phyloP scores from a whole-genome alignment of 2,329 filamentous ascomycete genomes.

The Penicillium sp. region DNA sequence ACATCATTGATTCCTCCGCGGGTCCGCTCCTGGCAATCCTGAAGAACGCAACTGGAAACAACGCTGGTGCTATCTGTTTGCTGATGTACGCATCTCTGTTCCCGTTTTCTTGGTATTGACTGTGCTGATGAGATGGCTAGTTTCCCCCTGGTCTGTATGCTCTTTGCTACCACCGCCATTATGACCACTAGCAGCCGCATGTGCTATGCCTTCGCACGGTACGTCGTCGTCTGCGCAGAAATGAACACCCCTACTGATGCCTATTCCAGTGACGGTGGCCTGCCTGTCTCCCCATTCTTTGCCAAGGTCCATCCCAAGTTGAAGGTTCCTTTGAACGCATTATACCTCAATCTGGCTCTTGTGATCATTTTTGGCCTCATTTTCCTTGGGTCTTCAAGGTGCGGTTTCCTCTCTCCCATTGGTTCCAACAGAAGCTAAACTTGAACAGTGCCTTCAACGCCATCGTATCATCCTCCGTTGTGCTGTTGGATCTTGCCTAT shows the following conservation, averaged over 20 bases:
- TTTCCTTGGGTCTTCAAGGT: constrained; percentile 60
- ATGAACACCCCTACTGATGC: constrained; percentile 1
- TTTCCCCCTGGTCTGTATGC: constrained; percentile 34
- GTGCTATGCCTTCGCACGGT: constrained; percentile 38
- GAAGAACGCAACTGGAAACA: constrained; percentile 59
- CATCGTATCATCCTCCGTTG: constrained; percentile 67
- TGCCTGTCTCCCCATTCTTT: constrained; percentile 61
- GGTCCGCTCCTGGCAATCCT: constrained; percentile 63
- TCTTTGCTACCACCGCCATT: constrained; percentile 35
- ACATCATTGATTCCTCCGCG: constrained; percentile 54
- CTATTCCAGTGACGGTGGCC: constrained; percentile 57
- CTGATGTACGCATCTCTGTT: constrained; percentile 50
- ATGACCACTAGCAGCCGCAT: constrained; percentile 40
- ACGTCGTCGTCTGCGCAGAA: not conserved
- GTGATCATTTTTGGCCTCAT: constrained; percentile 68
- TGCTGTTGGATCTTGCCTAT: constrained; percentile 69
- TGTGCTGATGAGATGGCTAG: constrained; percentile 20
- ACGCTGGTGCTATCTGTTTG: constrained; percentile 61
- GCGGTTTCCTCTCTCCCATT: not conserved
- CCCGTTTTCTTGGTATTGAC: not conserved
- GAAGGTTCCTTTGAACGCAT: constrained; percentile 64
- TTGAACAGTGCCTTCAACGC: constrained; percentile 63
- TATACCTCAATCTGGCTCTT: constrained; percentile 59
- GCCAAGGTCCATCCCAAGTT: constrained; percentile 60
- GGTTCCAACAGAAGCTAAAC: constrained; percentile 21